Percentiles rank a stretch among this genome's conserved stretches.
Conservation (phyloP, 352 stramenopile species). For the Globisporangium alternatum region DNA sequence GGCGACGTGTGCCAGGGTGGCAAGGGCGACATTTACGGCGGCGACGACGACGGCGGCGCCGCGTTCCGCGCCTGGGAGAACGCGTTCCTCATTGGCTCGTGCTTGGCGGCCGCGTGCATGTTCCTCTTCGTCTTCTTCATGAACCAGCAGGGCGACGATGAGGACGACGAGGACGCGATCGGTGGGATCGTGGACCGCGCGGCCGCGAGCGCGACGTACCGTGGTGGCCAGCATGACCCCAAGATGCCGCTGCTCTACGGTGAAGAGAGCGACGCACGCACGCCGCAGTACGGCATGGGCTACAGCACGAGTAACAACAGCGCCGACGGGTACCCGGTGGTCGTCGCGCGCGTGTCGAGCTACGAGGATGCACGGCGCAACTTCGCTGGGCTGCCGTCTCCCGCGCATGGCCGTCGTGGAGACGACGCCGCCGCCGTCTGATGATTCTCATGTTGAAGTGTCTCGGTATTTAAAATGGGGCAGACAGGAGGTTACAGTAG, state of each 20-base stretch:
- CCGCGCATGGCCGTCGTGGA: conserved; percentile 2
- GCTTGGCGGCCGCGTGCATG: conserved; percentile 68
- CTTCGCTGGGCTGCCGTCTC: conserved; percentile 45
- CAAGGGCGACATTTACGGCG: conserved; percentile 58
- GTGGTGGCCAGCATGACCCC: conserved; percentile 33
- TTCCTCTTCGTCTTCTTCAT: conserved; percentile 82
- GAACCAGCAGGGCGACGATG: conserved; percentile 68
- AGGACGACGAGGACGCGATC: conserved; percentile 22
- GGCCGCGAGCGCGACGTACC: conserved; percentile 8
- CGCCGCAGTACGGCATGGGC: conserved; percentile 11
- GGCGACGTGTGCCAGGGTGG: conserved; percentile 77
- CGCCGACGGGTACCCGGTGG: conserved; percentile 20
- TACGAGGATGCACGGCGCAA: conserved; percentile 59
- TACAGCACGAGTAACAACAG: conserved; percentile 5
- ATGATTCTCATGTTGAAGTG: conserved; percentile 1
- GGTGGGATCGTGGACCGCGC: conserved; percentile 29
- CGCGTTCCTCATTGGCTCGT: conserved; percentile 65
- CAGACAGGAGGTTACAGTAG: too few species aligned
- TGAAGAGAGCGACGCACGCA: conserved; percentile 21
- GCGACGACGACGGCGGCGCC: conserved; percentile 33
- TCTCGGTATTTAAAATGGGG: background rate
- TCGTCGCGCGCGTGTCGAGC: conserved; percentile 29
- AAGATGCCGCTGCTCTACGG: conserved; percentile 64
- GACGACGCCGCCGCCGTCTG: conserved; percentile 15
- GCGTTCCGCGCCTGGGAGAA: conserved; percentile 57